Conservation (phyloP, 805 yeast genomes). For the Ogataea dorogensis region DNA sequence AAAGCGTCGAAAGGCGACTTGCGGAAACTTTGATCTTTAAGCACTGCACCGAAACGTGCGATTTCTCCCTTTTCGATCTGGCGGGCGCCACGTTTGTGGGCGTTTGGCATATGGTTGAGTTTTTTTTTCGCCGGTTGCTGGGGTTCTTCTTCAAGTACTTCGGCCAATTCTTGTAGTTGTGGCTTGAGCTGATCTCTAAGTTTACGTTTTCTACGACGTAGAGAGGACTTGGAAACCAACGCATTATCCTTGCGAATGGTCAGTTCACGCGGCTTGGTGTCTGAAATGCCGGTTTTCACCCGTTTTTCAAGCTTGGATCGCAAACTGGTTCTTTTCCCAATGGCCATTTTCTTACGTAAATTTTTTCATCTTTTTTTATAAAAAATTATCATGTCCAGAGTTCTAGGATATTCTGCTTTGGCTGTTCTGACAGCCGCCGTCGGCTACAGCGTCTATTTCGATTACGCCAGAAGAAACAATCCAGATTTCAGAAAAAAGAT, state of each 20-base stretch:
- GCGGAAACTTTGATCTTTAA: conserved; percentile 55
- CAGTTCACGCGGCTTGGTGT: neutral
- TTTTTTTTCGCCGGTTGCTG: conserved; percentile 34
- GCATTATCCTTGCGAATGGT: conserved; percentile 30
- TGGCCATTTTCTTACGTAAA: conserved; percentile 36
- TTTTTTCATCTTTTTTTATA: conserved; percentile 5
- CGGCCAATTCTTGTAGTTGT: conserved; percentile 60
- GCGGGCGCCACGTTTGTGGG: conserved; percentile 44
- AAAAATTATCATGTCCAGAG: conserved; percentile 27
- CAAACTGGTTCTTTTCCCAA: conserved; percentile 46
- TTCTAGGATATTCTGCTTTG: conserved; percentile 34
- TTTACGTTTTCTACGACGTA: conserved; percentile 62
- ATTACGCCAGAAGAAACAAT: conserved; percentile 83
- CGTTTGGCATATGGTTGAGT: conserved; percentile 37
- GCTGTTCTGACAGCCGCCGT: conserved; percentile 53
- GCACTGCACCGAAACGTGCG: conserved; percentile 54
- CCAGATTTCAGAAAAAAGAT: conserved; percentile 78
- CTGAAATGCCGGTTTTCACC: conserved; percentile 14
- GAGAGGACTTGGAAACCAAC: conserved; percentile 63
- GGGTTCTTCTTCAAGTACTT: conserved; percentile 37
- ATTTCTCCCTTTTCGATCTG: conserved; percentile 57
- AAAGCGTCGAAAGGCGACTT: conserved; percentile 64
- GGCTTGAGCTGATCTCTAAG: conserved; percentile 64
- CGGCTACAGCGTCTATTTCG: conserved; percentile 87
- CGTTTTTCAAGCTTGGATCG: conserved; percentile 41